Conservation (phyloP, 345 rosid species). For the Eucalyptus decipiens region DNA sequence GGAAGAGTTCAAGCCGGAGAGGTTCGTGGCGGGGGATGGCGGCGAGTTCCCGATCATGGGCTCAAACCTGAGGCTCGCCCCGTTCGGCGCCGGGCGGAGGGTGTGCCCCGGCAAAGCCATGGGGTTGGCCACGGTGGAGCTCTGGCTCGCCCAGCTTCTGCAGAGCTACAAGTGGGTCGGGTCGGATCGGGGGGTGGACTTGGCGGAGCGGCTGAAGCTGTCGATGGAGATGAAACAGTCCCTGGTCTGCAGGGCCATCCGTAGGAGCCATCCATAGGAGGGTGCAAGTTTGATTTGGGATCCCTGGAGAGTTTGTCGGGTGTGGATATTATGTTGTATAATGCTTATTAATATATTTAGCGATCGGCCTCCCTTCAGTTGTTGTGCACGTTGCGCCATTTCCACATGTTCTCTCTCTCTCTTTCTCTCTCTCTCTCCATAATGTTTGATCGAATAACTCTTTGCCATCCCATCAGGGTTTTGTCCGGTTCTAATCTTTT, state of each 20-base stretch:
- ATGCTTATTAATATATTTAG: neutral
- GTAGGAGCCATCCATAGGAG: constrained; percentile 3
- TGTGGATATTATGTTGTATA: no score
- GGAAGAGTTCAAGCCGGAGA: constrained; percentile 45
- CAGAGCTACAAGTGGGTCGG: constrained; percentile 23
- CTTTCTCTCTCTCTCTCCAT: neutral
- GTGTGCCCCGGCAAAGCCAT: constrained; percentile 43
- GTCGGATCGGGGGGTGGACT: constrained; percentile 3
- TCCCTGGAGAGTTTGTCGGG: neutral
- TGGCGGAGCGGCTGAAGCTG: constrained; percentile 27
- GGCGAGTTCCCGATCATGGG: constrained; percentile 20
- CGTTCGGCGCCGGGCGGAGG: constrained; percentile 38
- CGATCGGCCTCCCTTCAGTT: neutral
- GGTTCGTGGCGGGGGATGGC: constrained; percentile 32
- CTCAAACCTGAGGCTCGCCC: constrained; percentile 30
- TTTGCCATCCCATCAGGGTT: neutral
- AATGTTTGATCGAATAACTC: neutral
- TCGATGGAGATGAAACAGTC: constrained; percentile 35
- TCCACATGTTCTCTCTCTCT: neutral
- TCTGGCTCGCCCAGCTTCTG: constrained; percentile 42
- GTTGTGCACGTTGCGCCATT: neutral
- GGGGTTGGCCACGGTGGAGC: constrained; percentile 40
- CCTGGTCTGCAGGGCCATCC: constrained; percentile 25
- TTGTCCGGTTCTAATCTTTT: neutral
- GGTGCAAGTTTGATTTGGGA: neutral